A percentile compares a stretch with the other conserved stretches of the same genome.
Conservation (phyloP, 2,329 filamentous ascomycete genomes). For the Sclerotinia borealis region DNA sequence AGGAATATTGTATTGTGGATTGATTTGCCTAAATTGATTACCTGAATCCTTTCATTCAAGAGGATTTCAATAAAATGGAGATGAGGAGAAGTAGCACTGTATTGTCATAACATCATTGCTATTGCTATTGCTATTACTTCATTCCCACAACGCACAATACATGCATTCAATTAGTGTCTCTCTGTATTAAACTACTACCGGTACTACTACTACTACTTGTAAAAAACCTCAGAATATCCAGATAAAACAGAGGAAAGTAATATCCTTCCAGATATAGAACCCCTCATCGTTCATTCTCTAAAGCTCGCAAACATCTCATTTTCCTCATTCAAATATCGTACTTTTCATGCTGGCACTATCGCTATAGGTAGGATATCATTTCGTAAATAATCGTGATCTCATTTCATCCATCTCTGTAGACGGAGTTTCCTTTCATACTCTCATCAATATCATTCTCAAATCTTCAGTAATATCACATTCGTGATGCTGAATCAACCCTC, state of each 20-base stretch:
- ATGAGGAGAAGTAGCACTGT: too few species aligned
- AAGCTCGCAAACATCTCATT: background rate
- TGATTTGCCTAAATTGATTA: too few species aligned
- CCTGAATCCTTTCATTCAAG: background rate
- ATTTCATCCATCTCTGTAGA: background rate
- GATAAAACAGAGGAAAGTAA: background rate
- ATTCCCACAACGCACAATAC: background rate
- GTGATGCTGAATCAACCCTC: constrained; percentile 28
- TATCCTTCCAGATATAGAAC: background rate
- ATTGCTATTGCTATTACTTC: background rate
- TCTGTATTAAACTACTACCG: too few species aligned
- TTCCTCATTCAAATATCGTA: background rate
- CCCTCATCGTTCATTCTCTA: background rate
- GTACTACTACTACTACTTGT: too few species aligned
- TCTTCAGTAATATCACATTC: background rate
- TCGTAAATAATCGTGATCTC: constrained; percentile 17
- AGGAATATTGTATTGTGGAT: too few species aligned
- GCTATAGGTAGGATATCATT: constrained; percentile 10
- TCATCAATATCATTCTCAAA: background rate
- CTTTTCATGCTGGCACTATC: background rate
- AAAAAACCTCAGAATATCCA: background rate
- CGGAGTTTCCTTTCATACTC: background rate
- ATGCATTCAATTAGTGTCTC: background rate
- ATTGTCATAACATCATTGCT: background rate
- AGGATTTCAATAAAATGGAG: background rate